Evolutionary conservation across 805 yeast genomes (phyloP), one percentile per base, ranked within the genome.

Genomic region (Candida koratica): DNA sequence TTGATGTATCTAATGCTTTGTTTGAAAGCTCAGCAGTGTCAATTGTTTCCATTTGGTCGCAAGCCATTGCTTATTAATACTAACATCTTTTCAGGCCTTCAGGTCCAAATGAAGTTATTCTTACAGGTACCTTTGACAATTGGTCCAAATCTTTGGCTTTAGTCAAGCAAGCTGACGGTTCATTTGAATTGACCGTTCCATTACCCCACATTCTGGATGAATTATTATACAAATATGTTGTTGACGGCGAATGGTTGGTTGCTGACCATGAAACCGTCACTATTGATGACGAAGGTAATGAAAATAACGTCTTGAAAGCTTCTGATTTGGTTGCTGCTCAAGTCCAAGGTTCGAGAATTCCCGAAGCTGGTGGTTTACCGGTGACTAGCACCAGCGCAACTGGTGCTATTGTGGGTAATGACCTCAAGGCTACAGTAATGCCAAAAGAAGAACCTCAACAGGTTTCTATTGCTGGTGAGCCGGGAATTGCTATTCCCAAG

Each of bases 81-180:
- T 28, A 28, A 28, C 32, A n/a, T 10, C 11, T n/a, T 11, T 29
- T 9, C 15, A 67, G 73, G 73, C 73, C 73, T 15, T 42, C 55
- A 25, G 73, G 73, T 40, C 71, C 73, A 25, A 29, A 56, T 37
- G 72, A 67, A 39, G 89, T 82, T 39, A 65, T 75, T 46, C 74
- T 82, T 34, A 81, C 88, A 14, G 89, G 89, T 42, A 69, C 78
- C 36, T 80, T 81, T 50, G 86, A 80, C 51, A 64, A 76, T 49
- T 82, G 84, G 86, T 51, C 71, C 24, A 75, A 79, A 42, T 55
- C 77, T 2, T 58, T 77, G 36, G 79, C 77, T 13, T 60, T 81
- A 42, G 84, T 79, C 29, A 75, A 79, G 50, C 73, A 72, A 39
- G 58, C 73, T 6, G 75, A 71, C 48, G 84, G 83, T 14, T 69